Evolutionary conservation across 306 rosid genomes (phyloP), one percentile per base, ranked within the genome.

Genomic region (Inga leiocalycina): DNA sequence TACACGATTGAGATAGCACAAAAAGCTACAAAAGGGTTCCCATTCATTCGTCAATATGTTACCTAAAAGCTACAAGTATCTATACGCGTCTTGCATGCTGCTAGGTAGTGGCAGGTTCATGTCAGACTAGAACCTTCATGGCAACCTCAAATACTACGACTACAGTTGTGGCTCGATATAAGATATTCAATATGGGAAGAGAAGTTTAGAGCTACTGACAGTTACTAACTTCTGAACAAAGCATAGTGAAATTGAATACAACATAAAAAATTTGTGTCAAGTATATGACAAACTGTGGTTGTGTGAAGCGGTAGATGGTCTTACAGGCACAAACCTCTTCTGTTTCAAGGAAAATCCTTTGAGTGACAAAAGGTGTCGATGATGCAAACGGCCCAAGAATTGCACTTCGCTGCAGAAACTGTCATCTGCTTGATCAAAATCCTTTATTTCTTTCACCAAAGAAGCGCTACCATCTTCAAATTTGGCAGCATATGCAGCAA

Each of bases 291-390:
- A n/a, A 15, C 12, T 61, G 57, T 24, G 46, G 48, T 65, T 72
- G 80, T 1, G 43, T 62, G 48, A 80, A 84, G 74, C 39, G 74
- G 56, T 16, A 79, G 32, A 54, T 19, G 52, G 56, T 68, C 7
- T 71, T n/a, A 24, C 22, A n/a, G 64, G 80, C 54, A 34, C 83
- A 16, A 49, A 95, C 98, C 98, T 89, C 90, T 90, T 93, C 51
- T 80, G 88, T 24, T 90, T 93, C 0, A 64, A 34, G 64, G 94
- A 95, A 80, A 92, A 95, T 57, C 97, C 98, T 77, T 82, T 89
- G 57, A 93, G 97, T 30, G 92, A 87, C 65, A 95, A 97, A 85
- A 95, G 90, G 83, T 95, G 98, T 68, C 98, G 98, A 83, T 95
- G 98, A 84, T 92, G 98, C 91, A 95, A 87, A 44, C 93, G 91